Evolutionary conservation across 1,139 yeast genomes (phyloP).

Genomic region (Geotrichum klebahnii): DNA sequence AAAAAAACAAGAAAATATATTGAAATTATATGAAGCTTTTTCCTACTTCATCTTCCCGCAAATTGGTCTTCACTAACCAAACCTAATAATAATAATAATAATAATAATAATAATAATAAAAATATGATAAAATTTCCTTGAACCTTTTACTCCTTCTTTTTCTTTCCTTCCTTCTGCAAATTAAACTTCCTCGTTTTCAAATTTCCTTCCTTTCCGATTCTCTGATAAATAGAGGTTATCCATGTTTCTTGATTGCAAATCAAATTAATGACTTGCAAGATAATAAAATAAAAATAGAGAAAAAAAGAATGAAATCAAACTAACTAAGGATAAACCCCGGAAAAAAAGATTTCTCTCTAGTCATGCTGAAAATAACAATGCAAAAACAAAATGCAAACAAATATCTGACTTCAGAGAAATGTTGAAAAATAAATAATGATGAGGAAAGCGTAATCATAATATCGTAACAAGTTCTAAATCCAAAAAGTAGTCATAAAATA

Average conservation of each 20-base stretch:
- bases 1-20: neutral
- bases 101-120: too few relatives aligned
- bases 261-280: too few relatives aligned
- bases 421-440: neutral
- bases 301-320: too few relatives aligned
- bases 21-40: neutral
- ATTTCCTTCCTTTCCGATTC: neutral
- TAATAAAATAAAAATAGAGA: too few relatives aligned
- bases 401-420: slow-evolving; percentile 1
- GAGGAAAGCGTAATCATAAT: slow-evolving; percentile 1
- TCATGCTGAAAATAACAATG: neutral
- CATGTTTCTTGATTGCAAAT: too few relatives aligned
- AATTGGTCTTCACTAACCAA: too few relatives aligned
- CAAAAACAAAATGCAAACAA: slow-evolving; percentile 1
- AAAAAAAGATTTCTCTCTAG: too few relatives aligned
- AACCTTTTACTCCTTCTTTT: neutral
- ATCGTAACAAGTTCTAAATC: slow-evolving; percentile 7
- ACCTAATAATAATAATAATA: too few relatives aligned
- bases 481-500: neutral
- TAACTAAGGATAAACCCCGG: too few relatives aligned
- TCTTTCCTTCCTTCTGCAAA: neutral
- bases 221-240: too few relatives aligned
- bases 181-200: neutral
- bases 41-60: neutral
- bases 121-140: too few relatives aligned